phyloP scores from a whole-genome alignment of 2,329 filamentous ascomycete species.

The Penicillium italicum region DNA sequence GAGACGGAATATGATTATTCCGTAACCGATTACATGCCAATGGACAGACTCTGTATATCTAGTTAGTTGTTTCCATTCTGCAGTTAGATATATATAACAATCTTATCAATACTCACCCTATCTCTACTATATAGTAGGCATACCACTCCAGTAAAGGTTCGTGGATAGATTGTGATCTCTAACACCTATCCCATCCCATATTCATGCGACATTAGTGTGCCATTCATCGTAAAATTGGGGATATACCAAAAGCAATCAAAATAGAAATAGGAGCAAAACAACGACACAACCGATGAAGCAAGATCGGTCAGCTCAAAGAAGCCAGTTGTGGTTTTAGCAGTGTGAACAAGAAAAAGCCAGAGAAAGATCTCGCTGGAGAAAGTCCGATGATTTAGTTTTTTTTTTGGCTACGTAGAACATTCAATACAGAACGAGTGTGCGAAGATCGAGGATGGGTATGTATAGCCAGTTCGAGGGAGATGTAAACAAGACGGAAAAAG shows the following conservation, averaged over 20 bases:
- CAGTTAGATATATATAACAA: too few relatives aligned
- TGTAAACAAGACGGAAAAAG: neutral
- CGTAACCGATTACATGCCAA: too few relatives aligned
- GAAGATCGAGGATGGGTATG: neutral
- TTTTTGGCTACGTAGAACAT: neutral
- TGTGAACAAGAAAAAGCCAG: neutral
- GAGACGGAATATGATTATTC: too few relatives aligned
- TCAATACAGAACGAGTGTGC: constrained; percentile 1
- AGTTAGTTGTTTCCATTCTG: too few relatives aligned
- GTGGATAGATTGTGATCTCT: too few relatives aligned
- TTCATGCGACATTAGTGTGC: neutral
- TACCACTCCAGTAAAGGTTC: too few relatives aligned
- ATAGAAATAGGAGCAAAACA: too few relatives aligned
- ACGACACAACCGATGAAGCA: neutral
- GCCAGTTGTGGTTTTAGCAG: neutral
- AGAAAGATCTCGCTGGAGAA: neutral
- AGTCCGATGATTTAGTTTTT: neutral
- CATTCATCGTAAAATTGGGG: neutral
- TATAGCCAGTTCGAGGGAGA: neutral
- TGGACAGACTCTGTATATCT: too few relatives aligned
- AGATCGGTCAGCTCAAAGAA: neutral
- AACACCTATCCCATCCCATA: too few relatives aligned
- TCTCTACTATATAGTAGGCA: too few relatives aligned
- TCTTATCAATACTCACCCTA: too few relatives aligned
- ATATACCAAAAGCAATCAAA: neutral